Base-by-base conservation (phyloP, 176 grass and related monocot species). In the Luzula sylvatica region DNA sequence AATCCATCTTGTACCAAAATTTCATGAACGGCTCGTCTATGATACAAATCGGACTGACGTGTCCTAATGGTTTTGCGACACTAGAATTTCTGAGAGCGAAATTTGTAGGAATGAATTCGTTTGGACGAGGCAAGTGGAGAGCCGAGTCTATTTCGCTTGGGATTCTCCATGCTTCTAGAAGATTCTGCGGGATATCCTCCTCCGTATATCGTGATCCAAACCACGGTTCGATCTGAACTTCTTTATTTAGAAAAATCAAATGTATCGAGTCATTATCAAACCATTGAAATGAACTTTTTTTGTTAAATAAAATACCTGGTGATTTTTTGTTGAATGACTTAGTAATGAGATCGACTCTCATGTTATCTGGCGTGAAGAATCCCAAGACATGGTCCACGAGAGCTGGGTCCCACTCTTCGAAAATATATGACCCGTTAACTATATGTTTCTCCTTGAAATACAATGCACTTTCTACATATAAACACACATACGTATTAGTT, bases 1-100 rank as follows among this genome's bases (percentile, higher is more conserved):
- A 65, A 50, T 96, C 92, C 52, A 96, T 75, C 77, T 82, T 96
- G 65, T 89, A 79, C 85, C 92, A 96, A 41, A 96, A 55, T 57
- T 89, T 96, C 56, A 96, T 82, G 46, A 88, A 79, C 51, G 81
- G 75, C 22, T 75, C 67, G 59, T 96, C 77, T 16, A 96, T 61
- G 44, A 96, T 76, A 56, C 85, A 96, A 50, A 15, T 55, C 55
- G 85, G 92, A 57, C 71, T 50, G 55, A 66, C 74, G 56, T 68
- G 65, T 13, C 32, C 65, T 28, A 38, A 24, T 45, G n/a, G 24
- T 64, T 76, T 86, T 42, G 52, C 14, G 32, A 73, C 41, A 46
- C 65, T 78, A 72, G 64, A 30, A 72, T 72, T 86, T 20, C 81
- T 73, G 22, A 89, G 67, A 70, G 46, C 69, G 60, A 96, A 96